Evolutionary conservation across 129 eudicot species (phyloP).

Genomic region (Flaveria sonorensis): DNA sequence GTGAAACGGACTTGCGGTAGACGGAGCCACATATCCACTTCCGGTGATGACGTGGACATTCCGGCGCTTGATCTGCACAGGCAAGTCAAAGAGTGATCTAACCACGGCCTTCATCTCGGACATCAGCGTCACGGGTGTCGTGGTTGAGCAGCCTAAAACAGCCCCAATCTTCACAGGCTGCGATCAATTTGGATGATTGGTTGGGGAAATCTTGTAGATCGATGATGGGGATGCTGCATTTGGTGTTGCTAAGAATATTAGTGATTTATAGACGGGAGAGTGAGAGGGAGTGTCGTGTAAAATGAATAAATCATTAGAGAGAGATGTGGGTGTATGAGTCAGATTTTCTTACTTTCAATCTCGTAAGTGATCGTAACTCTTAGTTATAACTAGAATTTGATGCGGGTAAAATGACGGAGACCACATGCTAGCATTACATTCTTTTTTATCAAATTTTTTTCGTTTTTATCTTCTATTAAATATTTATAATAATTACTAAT

Average conservation of each 20-base stretch:
- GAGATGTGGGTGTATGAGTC: no score
- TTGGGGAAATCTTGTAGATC: conserved; percentile 51
- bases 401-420: no score
- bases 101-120: conserved; percentile 61
- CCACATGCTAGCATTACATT: no score
- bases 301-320: no score
- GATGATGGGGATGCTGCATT: conserved; percentile 42
- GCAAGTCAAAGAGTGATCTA: conserved; percentile 49
- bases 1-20: conserved; percentile 48
- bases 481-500: no score
- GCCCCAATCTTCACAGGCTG: conserved; percentile 69
- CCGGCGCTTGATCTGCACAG: conserved; percentile 51
- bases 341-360: no score
- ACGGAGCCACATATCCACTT: conserved; percentile 69
- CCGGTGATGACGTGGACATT: conserved; percentile 55
- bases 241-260: neutral
- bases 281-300: neutral
- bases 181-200: conserved; percentile 38
- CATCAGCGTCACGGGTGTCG: conserved; percentile 39
- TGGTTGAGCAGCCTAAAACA: conserved; percentile 68
- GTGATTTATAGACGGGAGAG: neutral
- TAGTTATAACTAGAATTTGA: no score
- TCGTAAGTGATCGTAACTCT: no score
- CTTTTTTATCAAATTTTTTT: no score
- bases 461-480: no score